Base-by-base conservation (phyloP, 2,329 filamentous ascomycete genomes). In the Endocalyx cinctus region DNA sequence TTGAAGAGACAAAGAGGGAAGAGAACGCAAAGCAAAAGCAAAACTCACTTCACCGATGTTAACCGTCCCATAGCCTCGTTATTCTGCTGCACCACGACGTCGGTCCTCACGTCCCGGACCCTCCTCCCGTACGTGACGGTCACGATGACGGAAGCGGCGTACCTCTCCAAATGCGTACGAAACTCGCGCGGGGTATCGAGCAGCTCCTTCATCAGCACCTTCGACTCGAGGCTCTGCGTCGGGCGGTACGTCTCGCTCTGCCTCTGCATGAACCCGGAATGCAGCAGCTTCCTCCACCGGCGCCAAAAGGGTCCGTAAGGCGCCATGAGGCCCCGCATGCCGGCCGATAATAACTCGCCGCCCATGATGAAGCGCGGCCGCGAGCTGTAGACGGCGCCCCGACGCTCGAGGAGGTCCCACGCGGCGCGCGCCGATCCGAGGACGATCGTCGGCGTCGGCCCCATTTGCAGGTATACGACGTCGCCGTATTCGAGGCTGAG, bases 361-460 rank as follows among this genome's bases (percentile, higher is more conserved):
- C 65, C 66, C 55, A 67, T 63, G 36, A 68, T 65, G 41, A 69
- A 69, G 4, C 65, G 54, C 1, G 66, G 66, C 0, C 66, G 55
- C 0, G 64, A 69, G 0, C 65, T 67, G 35, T 64, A 69, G 25
- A 63, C 56, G 4, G 62, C 52, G 2, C 65, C 64, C 5, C 59
- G 57, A 34, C 60, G 64, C 41, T 69, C 66, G 1, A 67, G 56
- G 0, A 67, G 52, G 22, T 66, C 63, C 59, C 62, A 65, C 1
- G 63, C 63, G 2, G 62, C 60, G 26, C 63, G 58, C 0, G 62
- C 63, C 0, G 63, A 66, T 1, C 63, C 63, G 2, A 67, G 48
- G 6, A 67, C 46, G 31, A 67, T 61, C 6, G 63, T 66, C 0
- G 62, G 60, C 1, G 60, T 65, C 4, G 62, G 60, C 0, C 63